Conservation (phyloP, 805 yeast genomes). For the Scheffersomyces lignosus region DNA sequence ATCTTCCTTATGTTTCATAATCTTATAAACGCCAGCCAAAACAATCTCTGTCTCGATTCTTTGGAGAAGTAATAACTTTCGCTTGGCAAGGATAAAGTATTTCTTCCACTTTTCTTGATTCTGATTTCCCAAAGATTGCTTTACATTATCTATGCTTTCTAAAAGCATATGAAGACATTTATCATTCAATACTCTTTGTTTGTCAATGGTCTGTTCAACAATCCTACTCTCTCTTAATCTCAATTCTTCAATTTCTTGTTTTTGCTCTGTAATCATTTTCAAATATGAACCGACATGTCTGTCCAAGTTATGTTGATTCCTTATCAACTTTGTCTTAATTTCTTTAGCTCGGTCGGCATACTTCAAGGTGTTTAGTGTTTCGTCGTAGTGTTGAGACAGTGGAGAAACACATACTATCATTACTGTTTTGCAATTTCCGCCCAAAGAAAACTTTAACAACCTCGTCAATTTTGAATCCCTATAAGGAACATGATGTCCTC, state of each 20-base stretch:
- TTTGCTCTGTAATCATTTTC: slow-evolving; percentile 81
- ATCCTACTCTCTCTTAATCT: slow-evolving; percentile 51
- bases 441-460: slow-evolving; percentile 81
- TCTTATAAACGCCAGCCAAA: slow-evolving; percentile 1
- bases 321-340: slow-evolving; percentile 73
- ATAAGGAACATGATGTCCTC: slow-evolving; percentile 78
- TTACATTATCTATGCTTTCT: slow-evolving; percentile 43
- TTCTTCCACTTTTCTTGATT: slow-evolving; percentile 46
- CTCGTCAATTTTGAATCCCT: slow-evolving; percentile 89
- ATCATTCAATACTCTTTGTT: slow-evolving; percentile 33
- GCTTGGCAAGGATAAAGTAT: slow-evolving; percentile 45
- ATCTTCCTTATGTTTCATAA: background rate
- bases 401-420: slow-evolving; percentile 97
- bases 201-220: slow-evolving; percentile 38
- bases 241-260: slow-evolving; percentile 68
- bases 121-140: slow-evolving; percentile 41
- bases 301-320: slow-evolving; percentile 75
- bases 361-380: slow-evolving; percentile 84
- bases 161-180: slow-evolving; percentile 40
- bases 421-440: slow-evolving; percentile 92
- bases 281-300: slow-evolving; percentile 84
- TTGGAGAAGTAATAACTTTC: slow-evolving; percentile 46
- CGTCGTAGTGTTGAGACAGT: slow-evolving; percentile 84
- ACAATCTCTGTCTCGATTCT: slow-evolving; percentile 35
- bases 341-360: slow-evolving; percentile 92